A percentile compares a stretch with the other conserved stretches of the same genome.
Evolutionary conservation across 2,329 filamentous ascomycete genomes (phyloP).

Genomic region (Fragosphaeria purpurea): DNA sequence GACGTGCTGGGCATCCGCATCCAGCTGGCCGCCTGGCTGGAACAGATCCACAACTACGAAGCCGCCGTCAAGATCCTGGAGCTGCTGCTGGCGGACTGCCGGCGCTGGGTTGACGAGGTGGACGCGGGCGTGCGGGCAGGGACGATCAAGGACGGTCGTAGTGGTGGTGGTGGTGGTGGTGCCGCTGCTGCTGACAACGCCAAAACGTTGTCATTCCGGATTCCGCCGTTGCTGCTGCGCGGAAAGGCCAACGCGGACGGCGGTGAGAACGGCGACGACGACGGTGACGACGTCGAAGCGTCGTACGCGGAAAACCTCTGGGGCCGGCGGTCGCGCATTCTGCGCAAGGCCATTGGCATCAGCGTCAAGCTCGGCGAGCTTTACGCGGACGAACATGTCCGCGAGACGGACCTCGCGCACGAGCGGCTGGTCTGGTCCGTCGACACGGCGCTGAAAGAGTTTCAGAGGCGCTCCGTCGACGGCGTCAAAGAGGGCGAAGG

Average conservation of each 20-base stretch:
- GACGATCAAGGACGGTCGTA: slow-evolving; percentile 24
- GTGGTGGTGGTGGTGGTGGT: background rate
- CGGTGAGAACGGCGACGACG: background rate
- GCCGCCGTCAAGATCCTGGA: slow-evolving; percentile 70
- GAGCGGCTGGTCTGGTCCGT: slow-evolving; percentile 71
- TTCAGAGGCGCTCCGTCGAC: slow-evolving; percentile 54
- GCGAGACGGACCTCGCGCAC: slow-evolving; percentile 64
- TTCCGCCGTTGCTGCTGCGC: slow-evolving; percentile 7
- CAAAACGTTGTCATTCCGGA: background rate
- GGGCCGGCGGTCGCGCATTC: slow-evolving; percentile 52
- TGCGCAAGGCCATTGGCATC: slow-evolving; percentile 65
- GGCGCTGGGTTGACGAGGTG: slow-evolving; percentile 47
- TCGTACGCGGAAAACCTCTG: slow-evolving; percentile 37
- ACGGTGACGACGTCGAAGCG: slow-evolving; percentile 3
- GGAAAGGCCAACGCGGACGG: background rate
- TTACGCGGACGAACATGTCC: slow-evolving; percentile 66
- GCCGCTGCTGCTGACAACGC: background rate
- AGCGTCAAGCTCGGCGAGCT: slow-evolving; percentile 77
- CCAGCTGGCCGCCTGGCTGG: slow-evolving; percentile 67
- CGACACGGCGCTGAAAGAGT: slow-evolving; percentile 67
- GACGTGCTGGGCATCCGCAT: slow-evolving; percentile 86
- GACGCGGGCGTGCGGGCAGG: slow-evolving; percentile 40
- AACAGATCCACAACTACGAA: slow-evolving; percentile 61
- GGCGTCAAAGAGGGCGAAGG: slow-evolving; percentile 62
- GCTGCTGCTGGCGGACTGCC: slow-evolving; percentile 60